Conservation (phyloP, 2,329 filamentous ascomycete genomes). For the Cadophora gregata region DNA sequence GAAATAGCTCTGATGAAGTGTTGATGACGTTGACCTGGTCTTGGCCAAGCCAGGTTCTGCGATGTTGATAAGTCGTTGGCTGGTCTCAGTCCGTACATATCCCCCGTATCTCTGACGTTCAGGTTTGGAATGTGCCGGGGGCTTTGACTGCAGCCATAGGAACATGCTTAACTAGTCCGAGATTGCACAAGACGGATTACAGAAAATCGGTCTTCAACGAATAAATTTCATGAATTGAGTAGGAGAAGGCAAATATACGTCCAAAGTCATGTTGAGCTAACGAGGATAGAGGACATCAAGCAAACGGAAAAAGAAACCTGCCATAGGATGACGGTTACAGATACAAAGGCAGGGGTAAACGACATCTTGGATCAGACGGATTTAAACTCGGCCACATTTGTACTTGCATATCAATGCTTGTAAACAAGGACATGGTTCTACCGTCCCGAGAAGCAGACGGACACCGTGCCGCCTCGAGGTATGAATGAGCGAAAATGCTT, state of each 20-base stretch:
- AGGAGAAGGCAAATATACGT: not conserved
- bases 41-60: not conserved
- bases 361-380: not conserved
- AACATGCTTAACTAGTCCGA: constrained; percentile 1
- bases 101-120: not conserved
- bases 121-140: not conserved
- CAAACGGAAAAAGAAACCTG: not conserved
- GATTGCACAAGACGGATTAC: not conserved
- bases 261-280: not conserved
- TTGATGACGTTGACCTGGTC: not conserved
- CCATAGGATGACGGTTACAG: not conserved
- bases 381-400: not conserved
- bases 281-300: too few species aligned
- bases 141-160: not conserved
- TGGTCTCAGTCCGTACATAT: not conserved
- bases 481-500: too few species aligned
- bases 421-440: not conserved
- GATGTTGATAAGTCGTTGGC: not conserved
- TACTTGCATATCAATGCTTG: not conserved
- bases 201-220: not conserved
- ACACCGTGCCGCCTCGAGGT: not conserved
- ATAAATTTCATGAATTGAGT: not conserved
- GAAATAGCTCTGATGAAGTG: not conserved
- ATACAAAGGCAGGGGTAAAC: not conserved
- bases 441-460: not conserved